Conservation (phyloP, 2,329 filamentous ascomycete genomes). For the Verticillium zaregamsianum region DNA sequence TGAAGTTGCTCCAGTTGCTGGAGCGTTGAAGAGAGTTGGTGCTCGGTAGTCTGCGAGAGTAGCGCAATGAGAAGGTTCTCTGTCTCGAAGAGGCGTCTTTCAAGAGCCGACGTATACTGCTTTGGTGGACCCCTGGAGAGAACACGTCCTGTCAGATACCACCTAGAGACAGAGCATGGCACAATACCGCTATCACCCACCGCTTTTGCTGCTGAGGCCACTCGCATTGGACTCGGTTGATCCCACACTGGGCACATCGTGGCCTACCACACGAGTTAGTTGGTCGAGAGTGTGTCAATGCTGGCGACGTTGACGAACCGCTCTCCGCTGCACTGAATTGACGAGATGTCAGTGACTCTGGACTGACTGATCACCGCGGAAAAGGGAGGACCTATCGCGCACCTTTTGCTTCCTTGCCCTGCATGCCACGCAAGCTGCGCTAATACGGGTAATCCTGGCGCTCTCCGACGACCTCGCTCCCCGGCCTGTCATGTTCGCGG, state of each 20-base stretch:
- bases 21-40: conserved; percentile 2
- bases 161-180: too few relatives aligned
- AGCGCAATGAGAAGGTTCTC: conserved; percentile 5
- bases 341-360: background rate
- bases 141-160: too few relatives aligned
- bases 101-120: conserved; percentile 7
- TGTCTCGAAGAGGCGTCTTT: conserved; percentile 7
- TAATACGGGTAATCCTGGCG: conserved; percentile 3
- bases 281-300: background rate
- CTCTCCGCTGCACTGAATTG: conserved; percentile 9
- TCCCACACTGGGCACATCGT: conserved; percentile 9
- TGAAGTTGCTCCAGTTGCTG: background rate
- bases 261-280: conserved; percentile 1
- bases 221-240: conserved; percentile 6
- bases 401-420: conserved; percentile 10
- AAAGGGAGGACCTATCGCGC: background rate
- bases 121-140: conserved; percentile 7
- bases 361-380: too few relatives aligned
- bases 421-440: conserved; percentile 9
- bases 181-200: background rate
- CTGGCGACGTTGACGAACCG: background rate
- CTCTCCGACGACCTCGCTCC: background rate
- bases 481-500: conserved; percentile 2
- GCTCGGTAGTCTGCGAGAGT: background rate
- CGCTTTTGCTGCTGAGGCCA: conserved; percentile 11